Conservation (phyloP, 2,329 filamentous ascomycete species). For the Aspergillus terreus region DNA sequence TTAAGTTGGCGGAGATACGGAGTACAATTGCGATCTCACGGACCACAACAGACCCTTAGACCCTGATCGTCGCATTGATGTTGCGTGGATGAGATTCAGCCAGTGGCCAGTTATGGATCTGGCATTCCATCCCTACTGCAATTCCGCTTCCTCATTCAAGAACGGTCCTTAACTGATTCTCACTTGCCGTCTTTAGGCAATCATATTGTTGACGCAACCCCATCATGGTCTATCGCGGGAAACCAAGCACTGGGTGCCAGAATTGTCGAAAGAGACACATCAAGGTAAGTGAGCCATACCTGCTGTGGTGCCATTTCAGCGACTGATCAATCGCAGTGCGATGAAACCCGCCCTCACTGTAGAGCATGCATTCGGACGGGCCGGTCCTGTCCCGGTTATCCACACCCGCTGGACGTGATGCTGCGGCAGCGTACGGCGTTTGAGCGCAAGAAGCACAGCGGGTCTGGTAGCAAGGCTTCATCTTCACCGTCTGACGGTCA, state of each 20-base stretch:
- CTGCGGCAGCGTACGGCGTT: conserved; percentile 23
- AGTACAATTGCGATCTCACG: too few relatives aligned
- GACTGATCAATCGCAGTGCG: conserved; percentile 19
- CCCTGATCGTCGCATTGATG: too few relatives aligned
- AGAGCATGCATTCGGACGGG: conserved; percentile 24
- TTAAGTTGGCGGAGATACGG: too few relatives aligned
- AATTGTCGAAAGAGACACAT: conserved; percentile 28
- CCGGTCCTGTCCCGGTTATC: conserved; percentile 26
- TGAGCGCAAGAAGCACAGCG: conserved; percentile 11
- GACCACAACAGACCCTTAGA: too few relatives aligned
- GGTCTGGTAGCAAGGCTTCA: neutral
- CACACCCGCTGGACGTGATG: conserved; percentile 26
- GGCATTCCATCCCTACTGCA: too few relatives aligned
- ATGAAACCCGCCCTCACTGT: conserved; percentile 28
- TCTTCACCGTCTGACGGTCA: neutral
- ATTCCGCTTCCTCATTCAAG: neutral
- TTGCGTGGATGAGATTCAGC: too few relatives aligned
- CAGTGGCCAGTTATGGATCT: too few relatives aligned
- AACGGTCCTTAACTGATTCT: neutral
- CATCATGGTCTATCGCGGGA: conserved; percentile 26
- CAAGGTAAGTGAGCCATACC: conserved; percentile 17
- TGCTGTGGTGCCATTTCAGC: neutral
- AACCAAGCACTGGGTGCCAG: conserved; percentile 24
- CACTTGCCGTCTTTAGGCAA: neutral
- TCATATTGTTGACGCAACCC: neutral